These are phyloP conservation scores for Candida neerlandica DNA, from an alignment of 1,139 yeast species.

Conservation along the genomic window DNA sequence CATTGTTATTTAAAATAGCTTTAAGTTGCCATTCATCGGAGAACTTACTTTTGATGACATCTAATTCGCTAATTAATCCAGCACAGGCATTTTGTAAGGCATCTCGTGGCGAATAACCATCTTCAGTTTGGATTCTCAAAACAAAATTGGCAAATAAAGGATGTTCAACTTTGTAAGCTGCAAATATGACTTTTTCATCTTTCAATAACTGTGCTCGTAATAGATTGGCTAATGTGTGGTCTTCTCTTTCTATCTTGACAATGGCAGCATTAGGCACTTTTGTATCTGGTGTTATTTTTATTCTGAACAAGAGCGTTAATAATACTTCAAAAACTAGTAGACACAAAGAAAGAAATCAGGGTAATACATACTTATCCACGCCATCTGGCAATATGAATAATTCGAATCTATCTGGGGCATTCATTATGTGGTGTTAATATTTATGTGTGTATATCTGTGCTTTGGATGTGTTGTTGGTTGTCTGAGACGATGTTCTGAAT, in stretches of 20 bases:
- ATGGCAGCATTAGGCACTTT: constrained; percentile 95
- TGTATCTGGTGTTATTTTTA: constrained; percentile 89
- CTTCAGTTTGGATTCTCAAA: constrained; percentile 93
- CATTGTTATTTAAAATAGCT: constrained; percentile 48
- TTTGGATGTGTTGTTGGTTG: neutral
- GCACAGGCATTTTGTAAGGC: constrained; percentile 91
- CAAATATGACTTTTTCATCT: constrained; percentile 87
- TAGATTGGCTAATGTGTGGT: constrained; percentile 92
- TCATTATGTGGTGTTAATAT: constrained; percentile 50
- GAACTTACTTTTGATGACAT: constrained; percentile 72
- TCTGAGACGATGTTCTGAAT: neutral
- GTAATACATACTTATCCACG: constrained; percentile 67
- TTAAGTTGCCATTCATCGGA: constrained; percentile 92
- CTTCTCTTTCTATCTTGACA: constrained; percentile 92
- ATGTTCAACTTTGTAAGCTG: constrained; percentile 97
- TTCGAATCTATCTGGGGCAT: constrained; percentile 99
- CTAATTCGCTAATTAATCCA: constrained; percentile 76
- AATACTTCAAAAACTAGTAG: neutral
- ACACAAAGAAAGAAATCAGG: constrained; percentile 3
- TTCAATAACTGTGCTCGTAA: constrained; percentile 82
- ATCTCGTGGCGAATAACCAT: constrained; percentile 87
- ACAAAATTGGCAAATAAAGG: constrained; percentile 95
- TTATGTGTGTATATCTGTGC: neutral
- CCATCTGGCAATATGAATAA: constrained; percentile 97
- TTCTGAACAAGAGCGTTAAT: constrained; percentile 32